phyloP scores from a whole-genome alignment of 2,329 filamentous ascomycete genomes.

The Alternaria alternata region DNA sequence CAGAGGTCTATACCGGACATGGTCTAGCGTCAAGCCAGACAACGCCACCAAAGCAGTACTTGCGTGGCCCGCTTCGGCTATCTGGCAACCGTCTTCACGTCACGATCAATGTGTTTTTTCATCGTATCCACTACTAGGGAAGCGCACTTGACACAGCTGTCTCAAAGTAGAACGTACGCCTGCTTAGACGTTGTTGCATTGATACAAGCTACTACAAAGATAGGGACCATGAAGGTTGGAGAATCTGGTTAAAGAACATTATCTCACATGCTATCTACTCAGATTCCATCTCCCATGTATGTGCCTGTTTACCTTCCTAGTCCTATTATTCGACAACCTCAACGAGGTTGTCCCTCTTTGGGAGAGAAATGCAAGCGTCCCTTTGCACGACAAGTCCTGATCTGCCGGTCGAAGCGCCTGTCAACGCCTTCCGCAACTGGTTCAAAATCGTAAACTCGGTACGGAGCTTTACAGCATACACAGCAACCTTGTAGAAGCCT shows the following conservation, averaged over 20 bases:
- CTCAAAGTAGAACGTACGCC: not conserved
- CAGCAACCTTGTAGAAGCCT: constrained; percentile 49
- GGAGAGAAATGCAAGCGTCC: not conserved
- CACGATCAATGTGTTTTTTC: not conserved
- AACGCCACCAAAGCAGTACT: constrained; percentile 4
- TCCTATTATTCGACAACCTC: not conserved
- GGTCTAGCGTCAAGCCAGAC: constrained; percentile 4
- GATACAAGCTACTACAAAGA: not conserved
- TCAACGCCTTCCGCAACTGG: constrained; percentile 26
- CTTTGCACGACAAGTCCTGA: not conserved
- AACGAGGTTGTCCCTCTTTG: not conserved
- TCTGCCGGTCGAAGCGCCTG: not conserved
- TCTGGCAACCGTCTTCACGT: not conserved
- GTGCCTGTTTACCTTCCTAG: not conserved
- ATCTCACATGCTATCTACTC: not conserved
- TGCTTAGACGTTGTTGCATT: not conserved
- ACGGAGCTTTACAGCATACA: constrained; percentile 58
- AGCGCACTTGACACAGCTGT: not conserved
- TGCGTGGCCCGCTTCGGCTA: constrained; percentile 21
- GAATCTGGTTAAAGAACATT: not conserved
- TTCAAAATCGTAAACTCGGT: constrained; percentile 63
- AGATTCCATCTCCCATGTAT: not conserved
- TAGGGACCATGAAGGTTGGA: not conserved
- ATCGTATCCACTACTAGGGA: not conserved
- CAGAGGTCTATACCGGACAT: not conserved